phyloP scores from a whole-genome alignment of 352 stramenopile species.

The Pythium phragmitis region DNA sequence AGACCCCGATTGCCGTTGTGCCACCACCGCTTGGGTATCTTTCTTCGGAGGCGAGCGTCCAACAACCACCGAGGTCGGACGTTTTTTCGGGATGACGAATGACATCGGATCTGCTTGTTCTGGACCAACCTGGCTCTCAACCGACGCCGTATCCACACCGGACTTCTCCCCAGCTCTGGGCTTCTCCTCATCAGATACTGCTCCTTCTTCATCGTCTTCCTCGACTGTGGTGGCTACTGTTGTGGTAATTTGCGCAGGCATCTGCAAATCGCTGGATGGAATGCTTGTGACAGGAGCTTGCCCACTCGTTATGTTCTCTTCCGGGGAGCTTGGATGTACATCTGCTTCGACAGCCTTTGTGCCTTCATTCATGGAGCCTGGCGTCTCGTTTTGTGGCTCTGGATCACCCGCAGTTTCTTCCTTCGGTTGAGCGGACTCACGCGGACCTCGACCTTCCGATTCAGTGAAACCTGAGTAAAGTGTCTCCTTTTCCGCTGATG shows the following conservation, averaged over 20 bases:
- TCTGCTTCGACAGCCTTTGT: background rate
- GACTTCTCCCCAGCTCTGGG: background rate
- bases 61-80: background rate
- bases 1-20: background rate
- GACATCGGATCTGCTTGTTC: constrained; percentile 28
- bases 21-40: background rate
- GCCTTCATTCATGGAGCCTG: background rate
- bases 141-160: background rate
- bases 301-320: background rate
- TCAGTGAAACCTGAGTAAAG: too few species aligned
- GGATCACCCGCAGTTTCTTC: background rate
- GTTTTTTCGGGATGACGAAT: constrained; percentile 49
- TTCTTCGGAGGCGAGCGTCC: background rate
- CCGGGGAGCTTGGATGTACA: background rate
- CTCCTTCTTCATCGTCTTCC: constrained; percentile 26
- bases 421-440: background rate
- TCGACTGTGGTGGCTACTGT: constrained; percentile 1
- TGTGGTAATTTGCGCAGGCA: background rate
- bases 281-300: background rate
- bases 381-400: background rate
- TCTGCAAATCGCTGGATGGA: background rate
- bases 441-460: background rate
- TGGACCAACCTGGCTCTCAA: background rate
- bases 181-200: constrained; percentile 13
- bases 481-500: background rate